A percentile compares a stretch with the other conserved stretches of the same genome.
These are phyloP conservation scores for Penicillium mononematosum DNA, from an alignment of 495 filamentous ascomycete species.

Conservation along the genomic window DNA sequence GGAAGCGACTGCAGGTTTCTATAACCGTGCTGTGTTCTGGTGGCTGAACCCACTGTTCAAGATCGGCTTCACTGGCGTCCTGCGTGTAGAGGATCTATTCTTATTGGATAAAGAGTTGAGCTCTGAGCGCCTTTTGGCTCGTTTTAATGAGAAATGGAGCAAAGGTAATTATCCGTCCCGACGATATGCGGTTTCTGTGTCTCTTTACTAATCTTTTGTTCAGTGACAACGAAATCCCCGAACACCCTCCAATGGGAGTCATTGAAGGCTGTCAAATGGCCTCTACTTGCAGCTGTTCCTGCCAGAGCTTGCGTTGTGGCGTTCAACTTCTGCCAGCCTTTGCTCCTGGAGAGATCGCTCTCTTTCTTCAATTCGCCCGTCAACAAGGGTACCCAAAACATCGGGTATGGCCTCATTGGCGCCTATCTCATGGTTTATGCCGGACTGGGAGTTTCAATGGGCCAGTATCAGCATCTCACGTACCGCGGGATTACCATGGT, in stretches of 20 bases:
- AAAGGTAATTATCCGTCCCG: constrained; percentile 21
- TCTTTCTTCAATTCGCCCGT: constrained; percentile 45
- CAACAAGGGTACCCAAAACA: constrained; percentile 40
- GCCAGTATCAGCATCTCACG: constrained; percentile 55
- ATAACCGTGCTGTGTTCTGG: constrained; percentile 51
- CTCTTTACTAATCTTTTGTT: constrained; percentile 17
- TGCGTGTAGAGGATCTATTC: constrained; percentile 48
- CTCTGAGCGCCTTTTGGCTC: constrained; percentile 38
- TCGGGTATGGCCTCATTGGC: constrained; percentile 65
- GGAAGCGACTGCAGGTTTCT: constrained; percentile 59
- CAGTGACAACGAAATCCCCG: constrained; percentile 31
- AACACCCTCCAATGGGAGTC: constrained; percentile 48
- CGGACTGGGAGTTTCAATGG: constrained; percentile 54
- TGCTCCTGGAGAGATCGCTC: constrained; percentile 57
- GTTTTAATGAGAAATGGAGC: constrained; percentile 34
- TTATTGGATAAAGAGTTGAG: constrained; percentile 45
- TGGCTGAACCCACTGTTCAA: constrained; percentile 60
- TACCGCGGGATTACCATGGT: constrained; percentile 60
- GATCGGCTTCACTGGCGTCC: constrained; percentile 44
- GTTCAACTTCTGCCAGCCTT: constrained; percentile 63
- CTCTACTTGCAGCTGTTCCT: constrained; percentile 47
- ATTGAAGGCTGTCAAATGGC: constrained; percentile 47
- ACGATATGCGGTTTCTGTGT: neutral
- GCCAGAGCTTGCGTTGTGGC: constrained; percentile 55
- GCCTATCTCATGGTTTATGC: constrained; percentile 60